These are phyloP conservation scores for Entamoeba invadens DNA, from an alignment of 208 protist genomes.

Conservation along the genomic window DNA sequence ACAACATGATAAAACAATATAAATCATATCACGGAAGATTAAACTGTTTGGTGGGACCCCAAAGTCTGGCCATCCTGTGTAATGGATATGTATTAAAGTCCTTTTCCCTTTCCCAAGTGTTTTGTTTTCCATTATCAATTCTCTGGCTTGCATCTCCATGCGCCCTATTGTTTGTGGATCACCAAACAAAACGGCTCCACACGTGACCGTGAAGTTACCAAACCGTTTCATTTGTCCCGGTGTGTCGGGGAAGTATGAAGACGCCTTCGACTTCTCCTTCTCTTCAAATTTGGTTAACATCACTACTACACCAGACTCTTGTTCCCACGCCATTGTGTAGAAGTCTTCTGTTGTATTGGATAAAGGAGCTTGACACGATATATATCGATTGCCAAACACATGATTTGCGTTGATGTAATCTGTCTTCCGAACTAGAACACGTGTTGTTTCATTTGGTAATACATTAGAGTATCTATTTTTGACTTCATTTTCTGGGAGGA, in stretches of 20 bases:
- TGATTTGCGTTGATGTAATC: background rate
- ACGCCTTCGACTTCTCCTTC: background rate
- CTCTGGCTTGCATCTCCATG: background rate
- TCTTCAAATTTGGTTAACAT: background rate
- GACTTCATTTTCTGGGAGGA: background rate
- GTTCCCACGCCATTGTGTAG: background rate
- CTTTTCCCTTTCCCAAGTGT: background rate
- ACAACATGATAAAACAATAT: background rate
- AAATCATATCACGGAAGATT: background rate
- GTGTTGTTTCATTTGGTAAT: background rate
- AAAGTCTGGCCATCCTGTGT: background rate
- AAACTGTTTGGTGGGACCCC: background rate
- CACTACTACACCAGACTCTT: background rate
- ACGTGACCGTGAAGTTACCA: background rate
- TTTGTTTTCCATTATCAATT: background rate
- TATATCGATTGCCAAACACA: background rate
- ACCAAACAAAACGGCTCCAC: background rate
- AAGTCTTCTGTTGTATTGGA: background rate
- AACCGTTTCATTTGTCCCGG: background rate
- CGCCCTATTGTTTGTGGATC: background rate
- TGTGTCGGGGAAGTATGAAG: background rate
- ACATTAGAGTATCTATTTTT: constrained; percentile 1
- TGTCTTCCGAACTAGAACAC: background rate
- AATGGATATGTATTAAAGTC: background rate
- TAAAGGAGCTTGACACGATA: background rate